phyloP scores from a whole-genome alignment of 345 rosid genomes.

The Aquilaria yunnanensis region DNA sequence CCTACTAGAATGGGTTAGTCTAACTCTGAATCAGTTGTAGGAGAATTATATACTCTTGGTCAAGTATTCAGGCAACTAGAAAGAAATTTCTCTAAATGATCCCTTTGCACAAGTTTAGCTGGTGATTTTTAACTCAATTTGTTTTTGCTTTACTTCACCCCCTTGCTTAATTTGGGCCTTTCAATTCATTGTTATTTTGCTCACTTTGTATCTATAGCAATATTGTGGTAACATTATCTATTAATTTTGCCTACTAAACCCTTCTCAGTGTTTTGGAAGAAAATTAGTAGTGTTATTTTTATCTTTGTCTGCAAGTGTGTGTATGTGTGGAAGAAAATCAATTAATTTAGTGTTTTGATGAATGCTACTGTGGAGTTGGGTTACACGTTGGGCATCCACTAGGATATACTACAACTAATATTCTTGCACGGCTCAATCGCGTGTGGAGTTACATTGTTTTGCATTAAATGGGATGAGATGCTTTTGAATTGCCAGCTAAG shows the following conservation, averaged over 20 bases:
- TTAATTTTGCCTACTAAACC: background rate
- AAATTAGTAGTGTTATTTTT: background rate
- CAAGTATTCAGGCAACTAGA: no score
- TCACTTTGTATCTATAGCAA: background rate
- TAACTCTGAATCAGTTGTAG: no score
- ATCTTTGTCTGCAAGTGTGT: no score
- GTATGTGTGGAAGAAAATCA: background rate
- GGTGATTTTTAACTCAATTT: no score
- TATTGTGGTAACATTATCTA: background rate
- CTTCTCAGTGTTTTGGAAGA: background rate
- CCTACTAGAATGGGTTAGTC: no score
- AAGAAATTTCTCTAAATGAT: no score
- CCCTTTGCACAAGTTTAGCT: no score
- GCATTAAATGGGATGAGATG: slow-evolving; percentile 99
- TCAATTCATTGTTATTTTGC: no score
- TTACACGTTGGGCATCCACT: slow-evolving; percentile 96
- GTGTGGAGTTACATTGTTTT: slow-evolving; percentile 94
- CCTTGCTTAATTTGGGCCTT: no score
- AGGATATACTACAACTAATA: slow-evolving; percentile 93
- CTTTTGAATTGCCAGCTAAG: slow-evolving; percentile 96
- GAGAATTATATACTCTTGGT: no score
- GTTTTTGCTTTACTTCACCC: no score
- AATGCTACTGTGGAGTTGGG: slow-evolving; percentile 78
- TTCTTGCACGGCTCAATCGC: slow-evolving; percentile 73
- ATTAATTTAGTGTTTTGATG: slow-evolving; percentile 1